A percentile compares a stretch with the other conserved stretches of the same genome.
Evolutionary conservation across 768 basidiomycete species (phyloP).

Genomic region (Tylopilus vinaceipallidus): DNA sequence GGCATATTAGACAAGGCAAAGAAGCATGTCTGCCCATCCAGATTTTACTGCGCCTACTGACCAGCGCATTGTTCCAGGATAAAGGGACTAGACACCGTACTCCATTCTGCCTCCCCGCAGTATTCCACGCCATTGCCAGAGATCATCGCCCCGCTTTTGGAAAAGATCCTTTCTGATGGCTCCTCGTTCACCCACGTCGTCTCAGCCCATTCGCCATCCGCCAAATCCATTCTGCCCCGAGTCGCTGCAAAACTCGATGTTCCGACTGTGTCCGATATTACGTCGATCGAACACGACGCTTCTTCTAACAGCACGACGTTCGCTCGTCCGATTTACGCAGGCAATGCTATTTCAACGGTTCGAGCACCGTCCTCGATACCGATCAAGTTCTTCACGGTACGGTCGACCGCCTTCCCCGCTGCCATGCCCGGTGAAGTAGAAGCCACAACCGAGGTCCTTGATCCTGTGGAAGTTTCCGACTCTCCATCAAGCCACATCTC

Average conservation of each 20-base stretch:
- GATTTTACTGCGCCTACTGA: conserved; percentile 7
- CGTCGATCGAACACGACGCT: conserved; percentile 70
- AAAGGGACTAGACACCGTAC: conserved; percentile 61
- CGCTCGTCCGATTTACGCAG: conserved; percentile 94
- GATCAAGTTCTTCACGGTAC: conserved; percentile 93
- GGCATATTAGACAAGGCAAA: conserved; percentile 70
- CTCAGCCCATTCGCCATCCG: conserved; percentile 86
- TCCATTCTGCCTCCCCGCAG: conserved; percentile 68
- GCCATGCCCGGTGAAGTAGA: conserved; percentile 46
- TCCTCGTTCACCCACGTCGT: conserved; percentile 86
- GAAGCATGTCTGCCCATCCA: conserved; percentile 50
- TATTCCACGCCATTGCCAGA: conserved; percentile 75
- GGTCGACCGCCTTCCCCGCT: conserved; percentile 86
- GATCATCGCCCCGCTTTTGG: conserved; percentile 77
- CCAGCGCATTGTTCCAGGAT: conserved; percentile 41
- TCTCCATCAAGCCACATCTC: conserved; percentile 57
- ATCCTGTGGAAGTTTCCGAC: conserved; percentile 60
- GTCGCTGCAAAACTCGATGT: conserved; percentile 87
- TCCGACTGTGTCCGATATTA: conserved; percentile 90
- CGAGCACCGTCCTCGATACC: conserved; percentile 72
- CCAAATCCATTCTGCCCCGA: conserved; percentile 91
- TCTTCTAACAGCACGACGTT: conserved; percentile 78
- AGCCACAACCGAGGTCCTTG: conserved; percentile 59
- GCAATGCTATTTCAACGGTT: conserved; percentile 94
- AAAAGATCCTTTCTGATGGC: conserved; percentile 63